Evolutionary conservation across 208 protist species (phyloP), one percentile per base, ranked within the genome.

Genomic region (Novymonas esmeraldas): DNA sequence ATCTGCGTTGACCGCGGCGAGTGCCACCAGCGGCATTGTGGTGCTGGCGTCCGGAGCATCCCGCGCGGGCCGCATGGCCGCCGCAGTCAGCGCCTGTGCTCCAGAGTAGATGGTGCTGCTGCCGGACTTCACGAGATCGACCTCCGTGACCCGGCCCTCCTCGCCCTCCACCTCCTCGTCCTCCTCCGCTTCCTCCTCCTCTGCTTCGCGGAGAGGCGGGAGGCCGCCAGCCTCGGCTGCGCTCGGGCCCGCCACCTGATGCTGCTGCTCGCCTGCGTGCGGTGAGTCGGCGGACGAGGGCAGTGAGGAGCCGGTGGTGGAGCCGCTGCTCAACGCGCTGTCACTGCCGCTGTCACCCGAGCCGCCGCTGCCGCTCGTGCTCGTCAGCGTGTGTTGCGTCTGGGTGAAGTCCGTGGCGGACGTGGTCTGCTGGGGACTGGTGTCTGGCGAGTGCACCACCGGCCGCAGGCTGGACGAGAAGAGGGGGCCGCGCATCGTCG

Each of bases 361-460:
- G n/a, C n/a, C n/a, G n/a, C n/a, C n/a, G 14, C 33, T 64, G n/a
- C 64, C 56, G 39, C 62, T 56, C 42, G 16, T 52, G 22, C 9
- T 33, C 3, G 63, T 57, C 6, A 64, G 38, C 20, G 48, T 59
- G 16, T 41, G 41, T 28, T 66, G 52, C 34, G 60, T 59, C 14
- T 60, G 49, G 26, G 49, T 57, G 24, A 28, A 36, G 24, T 71
- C 41, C 6, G 50, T 31, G n/a, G 26, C 33, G 22, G 64, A 70
- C 29, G 33, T 41, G 22, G 44, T 64, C 9, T 39, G 41, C 26
- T 65, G 41, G 11, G 33, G 29, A 22, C 55, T 75, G 2, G 64
- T 39, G 11, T 16, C 3, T 18, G 76, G 76, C 24, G 76, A 74
- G 44, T 74, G 61, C 50, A 82, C 76, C 49, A 68, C 60, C 2